Evolutionary conservation across 148 eudicot genomes (phyloP).

Genomic region (Oxyria digyna): DNA sequence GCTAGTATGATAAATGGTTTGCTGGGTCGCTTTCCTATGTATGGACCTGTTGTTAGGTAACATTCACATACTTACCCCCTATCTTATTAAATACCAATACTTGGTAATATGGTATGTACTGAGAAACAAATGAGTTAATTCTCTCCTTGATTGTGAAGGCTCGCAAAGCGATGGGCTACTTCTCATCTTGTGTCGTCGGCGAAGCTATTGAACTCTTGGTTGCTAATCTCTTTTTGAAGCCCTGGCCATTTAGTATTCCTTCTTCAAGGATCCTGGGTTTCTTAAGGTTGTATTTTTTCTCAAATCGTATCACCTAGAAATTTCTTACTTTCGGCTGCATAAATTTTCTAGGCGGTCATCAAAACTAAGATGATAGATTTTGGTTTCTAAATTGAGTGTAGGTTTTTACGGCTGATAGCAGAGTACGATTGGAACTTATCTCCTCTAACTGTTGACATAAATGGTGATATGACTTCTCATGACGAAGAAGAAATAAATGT

Average conservation of each 20-base stretch:
- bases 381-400: slow-evolving; percentile 15
- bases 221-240: slow-evolving; percentile 67
- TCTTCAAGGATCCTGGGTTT: slow-evolving; percentile 74
- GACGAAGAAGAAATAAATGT: slow-evolving; percentile 76
- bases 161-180: slow-evolving; percentile 93
- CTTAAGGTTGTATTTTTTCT: slow-evolving; percentile 39
- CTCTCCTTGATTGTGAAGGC: slow-evolving; percentile 38
- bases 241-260: slow-evolving; percentile 67
- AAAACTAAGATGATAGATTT: background rate
- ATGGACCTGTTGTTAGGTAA: slow-evolving; percentile 77
- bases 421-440: slow-evolving; percentile 81
- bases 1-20: slow-evolving; percentile 92
- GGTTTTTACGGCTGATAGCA: slow-evolving; percentile 74
- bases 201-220: slow-evolving; percentile 84
- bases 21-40: slow-evolving; percentile 71
- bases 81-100: background rate
- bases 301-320: background rate
- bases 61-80: background rate
- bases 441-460: slow-evolving; percentile 70
- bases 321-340: background rate
- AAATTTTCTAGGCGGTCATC: background rate
- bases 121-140: background rate
- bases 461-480: slow-evolving; percentile 55
- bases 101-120: background rate
- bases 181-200: slow-evolving; percentile 79